Base-by-base conservation (phyloP, 192 early-diverging fungal species). In the Powellomyces hirtus region DNA sequence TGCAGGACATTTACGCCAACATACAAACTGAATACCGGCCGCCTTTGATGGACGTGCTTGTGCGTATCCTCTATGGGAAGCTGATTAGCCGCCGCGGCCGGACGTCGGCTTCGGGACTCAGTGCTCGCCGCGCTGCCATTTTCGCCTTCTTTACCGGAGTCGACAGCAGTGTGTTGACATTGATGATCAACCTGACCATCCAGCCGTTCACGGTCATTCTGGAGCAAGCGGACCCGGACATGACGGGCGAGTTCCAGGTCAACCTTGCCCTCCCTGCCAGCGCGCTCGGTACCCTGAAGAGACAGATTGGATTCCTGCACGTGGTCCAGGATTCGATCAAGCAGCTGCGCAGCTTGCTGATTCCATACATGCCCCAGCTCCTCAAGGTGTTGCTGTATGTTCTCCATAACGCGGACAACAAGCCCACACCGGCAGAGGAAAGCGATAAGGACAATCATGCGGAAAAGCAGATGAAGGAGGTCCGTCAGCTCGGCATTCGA, bases 31-130 rank as follows among this genome's bases (percentile, higher is more conserved):
- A 81, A 38, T 87, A 95, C 71, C 86, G 90, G 34, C 79, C 79
- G 18, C 83, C 84, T 20, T 62, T 95, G 16, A 85, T 95, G 80
- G 85, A 89, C 2, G 75, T 94, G 22, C 68, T 95, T 6, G 79
- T 91, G 56, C 88, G 94, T 20, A 68, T 99, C 22, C 80, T 99
- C 10, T 95, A 93, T 67, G 98, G 98, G 20, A 94, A 94, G 71
- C 81, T 95, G 61, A 88, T 96, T 57, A 83, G 81, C 52, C 81
- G 91, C 46, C 81, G 76, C n/a, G 92, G 91, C 27, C 92, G 92
- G 73, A 64, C 78, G 4, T 85, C 90, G 30, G 57, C 88, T 31
- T 60, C 78, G 82, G 44, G 90, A 83, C 37, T 86, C 88, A 69
- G 74, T 31, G 81, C 88, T 2, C 87, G 96, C 1, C 84, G 95